Percentiles rank a stretch among this genome's conserved stretches.
phyloP scores from a whole-genome alignment of 768 basidiomycete genomes.

The Chlorophyllum brunneum region DNA sequence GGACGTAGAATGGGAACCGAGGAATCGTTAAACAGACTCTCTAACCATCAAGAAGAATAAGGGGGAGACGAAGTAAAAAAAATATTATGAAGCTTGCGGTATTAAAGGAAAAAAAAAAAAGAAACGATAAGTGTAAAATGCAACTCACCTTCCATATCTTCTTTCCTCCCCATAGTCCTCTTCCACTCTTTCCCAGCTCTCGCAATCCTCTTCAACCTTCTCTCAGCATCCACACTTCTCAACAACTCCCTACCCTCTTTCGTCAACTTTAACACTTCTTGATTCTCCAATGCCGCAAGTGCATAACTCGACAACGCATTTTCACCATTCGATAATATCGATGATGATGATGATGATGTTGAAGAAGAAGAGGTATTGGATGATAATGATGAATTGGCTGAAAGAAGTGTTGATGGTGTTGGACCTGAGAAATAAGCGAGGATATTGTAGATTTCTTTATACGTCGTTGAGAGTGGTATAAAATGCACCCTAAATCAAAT shows the following conservation, averaged over 20 bases:
- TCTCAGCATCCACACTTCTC: constrained; percentile 16
- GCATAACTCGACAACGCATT: constrained; percentile 1
- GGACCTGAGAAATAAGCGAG: constrained; percentile 88
- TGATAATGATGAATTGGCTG: constrained; percentile 44
- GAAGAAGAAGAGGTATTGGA: neutral
- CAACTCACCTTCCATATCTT: constrained; percentile 85
- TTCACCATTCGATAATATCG: neutral
- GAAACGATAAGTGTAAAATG: constrained; percentile 3
- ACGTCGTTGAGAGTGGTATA: constrained; percentile 81
- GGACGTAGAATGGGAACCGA: no score
- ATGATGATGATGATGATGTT: neutral
- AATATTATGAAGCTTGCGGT: no score
- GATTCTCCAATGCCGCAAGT: constrained; percentile 16
- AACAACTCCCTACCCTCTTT: constrained; percentile 3
- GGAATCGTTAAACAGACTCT: no score
- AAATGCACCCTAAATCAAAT: constrained; percentile 70
- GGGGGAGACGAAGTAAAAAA: no score
- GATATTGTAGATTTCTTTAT: constrained; percentile 88
- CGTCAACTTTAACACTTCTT: constrained; percentile 24
- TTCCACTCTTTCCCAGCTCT: constrained; percentile 91
- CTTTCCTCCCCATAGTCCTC: constrained; percentile 66
- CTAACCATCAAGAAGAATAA: no score
- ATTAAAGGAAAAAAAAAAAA: neutral
- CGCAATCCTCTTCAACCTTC: constrained; percentile 72
- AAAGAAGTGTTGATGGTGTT: constrained; percentile 48